These are phyloP conservation scores for Apodospora peruviana DNA, from an alignment of 495 filamentous ascomycete species.

Conservation along the genomic window DNA sequence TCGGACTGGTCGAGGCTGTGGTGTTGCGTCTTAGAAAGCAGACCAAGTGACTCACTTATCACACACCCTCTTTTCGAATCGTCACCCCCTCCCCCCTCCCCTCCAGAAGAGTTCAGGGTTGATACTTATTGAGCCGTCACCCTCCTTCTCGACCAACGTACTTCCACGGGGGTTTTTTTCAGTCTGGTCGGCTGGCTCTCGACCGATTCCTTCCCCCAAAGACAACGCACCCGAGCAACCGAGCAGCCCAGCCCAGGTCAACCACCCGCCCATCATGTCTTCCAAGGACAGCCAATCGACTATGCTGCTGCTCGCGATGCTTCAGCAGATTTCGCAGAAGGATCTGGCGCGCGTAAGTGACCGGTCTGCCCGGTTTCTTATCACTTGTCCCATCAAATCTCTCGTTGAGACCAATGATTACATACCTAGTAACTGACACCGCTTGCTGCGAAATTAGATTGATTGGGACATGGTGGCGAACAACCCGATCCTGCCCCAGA, in stretches of 20 bases:
- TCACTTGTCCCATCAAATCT: too few relatives aligned
- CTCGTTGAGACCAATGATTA: too few relatives aligned
- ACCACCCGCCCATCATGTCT: conserved; percentile 31
- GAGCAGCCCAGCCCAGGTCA: conserved; percentile 1
- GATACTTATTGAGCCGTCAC: conserved; percentile 22
- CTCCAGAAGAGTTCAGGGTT: too few relatives aligned
- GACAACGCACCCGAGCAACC: neutral
- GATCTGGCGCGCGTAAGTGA: too few relatives aligned
- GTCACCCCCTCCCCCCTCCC: too few relatives aligned
- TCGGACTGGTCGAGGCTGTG: too few relatives aligned
- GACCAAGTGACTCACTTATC: too few relatives aligned
- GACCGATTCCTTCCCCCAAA: conserved; percentile 3
- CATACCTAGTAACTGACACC: too few relatives aligned
- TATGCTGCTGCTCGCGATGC: conserved; percentile 68
- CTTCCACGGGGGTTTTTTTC: neutral
- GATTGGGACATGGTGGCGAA: conserved; percentile 68
- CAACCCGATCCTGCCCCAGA: conserved; percentile 42
- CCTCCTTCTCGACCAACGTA: conserved; percentile 6
- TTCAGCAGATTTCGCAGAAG: conserved; percentile 71
- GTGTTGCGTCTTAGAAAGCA: too few relatives aligned
- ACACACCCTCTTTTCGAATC: too few relatives aligned
- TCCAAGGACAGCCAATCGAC: conserved; percentile 47
- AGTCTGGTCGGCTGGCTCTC: conserved; percentile 18
- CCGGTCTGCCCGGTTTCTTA: too few relatives aligned
- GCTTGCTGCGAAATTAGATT: too few relatives aligned